Evolutionary conservation across 169 alveolate species (phyloP), one percentile per base, ranked within the genome.

Genomic region (Plasmodium knowlesi): DNA sequence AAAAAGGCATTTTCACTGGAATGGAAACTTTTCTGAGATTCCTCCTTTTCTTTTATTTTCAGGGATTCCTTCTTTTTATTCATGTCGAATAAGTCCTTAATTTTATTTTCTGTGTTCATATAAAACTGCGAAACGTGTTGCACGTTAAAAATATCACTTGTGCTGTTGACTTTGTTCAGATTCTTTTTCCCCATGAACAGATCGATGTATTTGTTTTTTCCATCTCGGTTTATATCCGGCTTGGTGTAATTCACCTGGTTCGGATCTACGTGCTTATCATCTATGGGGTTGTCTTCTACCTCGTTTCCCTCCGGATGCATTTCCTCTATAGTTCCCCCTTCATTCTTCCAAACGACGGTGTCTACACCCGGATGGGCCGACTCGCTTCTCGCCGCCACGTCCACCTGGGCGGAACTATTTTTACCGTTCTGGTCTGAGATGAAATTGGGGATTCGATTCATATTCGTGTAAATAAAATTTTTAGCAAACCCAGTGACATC

Each of bases 401-500:
- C 83, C 28, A 41, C 19, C 79, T 82, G 90, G 19, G 19, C 79
- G 39, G 90, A 82, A 41, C 28, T 41, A 34, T 14, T 71, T 86
- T 86, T 86, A 74, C 30, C 78, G 32, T 74, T 86, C 43, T 86
- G 84, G 34, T 82, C 90, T 16, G 53, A 39, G 30, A 67, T 83
- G 50, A 83, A 83, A 70, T 41, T 70, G 46, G 92, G 92, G 67
- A 88, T 37, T 61, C 25, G 81, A 72, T 79, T 88, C 94, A 88
- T 88, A 79, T 88, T 88, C 16, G 43, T 88, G 61, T 88, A 88
- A 34, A 88, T 61, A 88, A 88, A 88, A 67, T 88, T 79, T 53
- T 79, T 88, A 30, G 94, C 90, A 37, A 79, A 79, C 39, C 89
- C 89, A 19, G 82, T 79, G 39, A 88, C 94, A 79, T 88, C 94